Percentiles rank a stretch among this genome's conserved stretches.
phyloP scores from a whole-genome alignment of 768 basidiomycete species.

The Cystobasidiopsis lactophilus region DNA sequence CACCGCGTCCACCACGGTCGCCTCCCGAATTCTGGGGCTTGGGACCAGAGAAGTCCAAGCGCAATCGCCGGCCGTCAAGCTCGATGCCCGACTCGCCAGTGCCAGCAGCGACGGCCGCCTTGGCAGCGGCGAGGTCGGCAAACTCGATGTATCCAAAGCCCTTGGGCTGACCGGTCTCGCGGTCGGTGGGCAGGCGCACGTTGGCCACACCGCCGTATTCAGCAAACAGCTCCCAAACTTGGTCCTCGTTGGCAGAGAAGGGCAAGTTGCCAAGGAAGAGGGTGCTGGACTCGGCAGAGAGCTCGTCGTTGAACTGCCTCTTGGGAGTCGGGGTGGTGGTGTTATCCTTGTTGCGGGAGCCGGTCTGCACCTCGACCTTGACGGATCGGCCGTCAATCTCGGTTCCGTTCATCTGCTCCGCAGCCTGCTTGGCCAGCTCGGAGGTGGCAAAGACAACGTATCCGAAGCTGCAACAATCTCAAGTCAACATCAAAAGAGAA shows the following conservation, averaged over 20 bases:
- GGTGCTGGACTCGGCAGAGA: constrained; percentile 38
- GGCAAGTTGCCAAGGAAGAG: constrained; percentile 84
- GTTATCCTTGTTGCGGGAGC: constrained; percentile 18
- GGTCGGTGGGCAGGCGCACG: constrained; percentile 77
- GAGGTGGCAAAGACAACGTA: constrained; percentile 28
- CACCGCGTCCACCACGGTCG: constrained; percentile 17
- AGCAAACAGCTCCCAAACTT: constrained; percentile 70
- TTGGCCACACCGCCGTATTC: constrained; percentile 83
- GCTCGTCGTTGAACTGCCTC: constrained; percentile 54
- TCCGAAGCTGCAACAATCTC: constrained; percentile 21
- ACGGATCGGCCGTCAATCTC: constrained; percentile 82
- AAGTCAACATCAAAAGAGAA: background rate
- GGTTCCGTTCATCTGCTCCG: constrained; percentile 47
- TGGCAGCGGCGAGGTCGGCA: constrained; percentile 51
- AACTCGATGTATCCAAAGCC: constrained; percentile 97
- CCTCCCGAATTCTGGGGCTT: constrained; percentile 37
- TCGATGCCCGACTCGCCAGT: constrained; percentile 40
- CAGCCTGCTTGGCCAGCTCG: constrained; percentile 39
- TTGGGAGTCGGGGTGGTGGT: constrained; percentile 37
- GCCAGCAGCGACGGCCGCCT: constrained; percentile 40
- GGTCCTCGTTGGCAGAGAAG: constrained; percentile 58
- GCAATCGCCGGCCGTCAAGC: constrained; percentile 54
- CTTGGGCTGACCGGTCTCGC: constrained; percentile 71
- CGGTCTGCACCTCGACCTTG: constrained; percentile 42
- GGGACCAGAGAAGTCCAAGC: constrained; percentile 72